Evolutionary conservation across 257 asterid species (phyloP).

Genomic region (Solanum dulcamara): DNA sequence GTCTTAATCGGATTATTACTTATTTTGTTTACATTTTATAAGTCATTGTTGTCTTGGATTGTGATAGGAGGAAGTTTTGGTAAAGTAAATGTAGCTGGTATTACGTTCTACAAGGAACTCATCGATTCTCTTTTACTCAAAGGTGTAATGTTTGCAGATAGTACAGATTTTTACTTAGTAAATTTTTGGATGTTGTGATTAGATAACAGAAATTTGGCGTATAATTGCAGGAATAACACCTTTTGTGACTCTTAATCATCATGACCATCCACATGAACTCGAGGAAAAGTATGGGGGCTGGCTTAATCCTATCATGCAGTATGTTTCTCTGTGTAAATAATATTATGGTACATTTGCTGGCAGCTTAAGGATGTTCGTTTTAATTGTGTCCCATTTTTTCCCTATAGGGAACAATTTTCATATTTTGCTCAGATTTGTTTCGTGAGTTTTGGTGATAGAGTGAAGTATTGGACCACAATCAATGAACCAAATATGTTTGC

Average conservation of each 20-base stretch:
- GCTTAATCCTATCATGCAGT: conserved; percentile 82
- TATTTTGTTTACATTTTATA: not conserved
- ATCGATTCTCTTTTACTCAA: conserved; percentile 37
- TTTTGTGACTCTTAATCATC: conserved; percentile 65
- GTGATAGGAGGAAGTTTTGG: conserved; percentile 53
- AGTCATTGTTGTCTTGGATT: not conserved
- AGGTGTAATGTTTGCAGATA: conserved; percentile 21
- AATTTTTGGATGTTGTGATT: not conserved
- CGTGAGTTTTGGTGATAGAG: conserved; percentile 46
- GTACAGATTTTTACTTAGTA: not conserved
- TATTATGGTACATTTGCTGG: not conserved
- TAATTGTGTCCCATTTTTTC: not conserved
- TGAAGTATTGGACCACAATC: conserved; percentile 54
- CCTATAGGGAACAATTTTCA: conserved; percentile 48
- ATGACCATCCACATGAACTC: conserved; percentile 66
- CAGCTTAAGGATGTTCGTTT: not conserved
- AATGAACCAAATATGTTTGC: conserved; percentile 54
- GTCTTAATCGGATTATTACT: not conserved
- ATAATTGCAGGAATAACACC: conserved; percentile 48
- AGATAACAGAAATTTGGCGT: not conserved
- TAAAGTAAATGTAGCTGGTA: conserved; percentile 35
- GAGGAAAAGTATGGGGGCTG: conserved; percentile 55
- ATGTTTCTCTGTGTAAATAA: conserved; percentile 7
- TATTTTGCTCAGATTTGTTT: conserved; percentile 54
- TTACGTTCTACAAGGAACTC: conserved; percentile 37